Percentiles rank a stretch among this genome's conserved stretches.
Conservation (phyloP, 805 yeast species). For the Yarrowia phangngaensis region DNA sequence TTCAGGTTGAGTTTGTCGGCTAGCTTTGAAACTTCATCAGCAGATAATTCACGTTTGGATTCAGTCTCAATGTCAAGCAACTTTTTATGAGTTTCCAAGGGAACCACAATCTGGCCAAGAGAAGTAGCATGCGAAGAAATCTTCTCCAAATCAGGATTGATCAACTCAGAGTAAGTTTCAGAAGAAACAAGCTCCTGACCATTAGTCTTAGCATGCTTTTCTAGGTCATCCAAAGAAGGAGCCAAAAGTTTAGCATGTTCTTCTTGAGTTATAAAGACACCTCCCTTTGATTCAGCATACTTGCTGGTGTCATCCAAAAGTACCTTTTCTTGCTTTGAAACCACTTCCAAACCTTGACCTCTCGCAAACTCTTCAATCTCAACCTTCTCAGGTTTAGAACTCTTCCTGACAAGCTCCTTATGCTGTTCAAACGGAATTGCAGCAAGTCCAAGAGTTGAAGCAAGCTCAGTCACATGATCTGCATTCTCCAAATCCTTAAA, state of each 20-base stretch:
- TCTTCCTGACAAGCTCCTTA: conserved; percentile 32
- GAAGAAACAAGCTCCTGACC: conserved; percentile 24
- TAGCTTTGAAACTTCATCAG: conserved; percentile 17
- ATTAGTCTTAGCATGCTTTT: conserved; percentile 11
- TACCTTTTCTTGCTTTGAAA: not conserved
- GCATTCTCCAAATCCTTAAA: conserved; percentile 1
- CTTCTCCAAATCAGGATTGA: not conserved
- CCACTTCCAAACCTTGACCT: conserved; percentile 30
- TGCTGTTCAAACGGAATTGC: conserved; percentile 27
- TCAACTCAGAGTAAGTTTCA: conserved; percentile 26
- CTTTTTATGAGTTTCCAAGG: conserved; percentile 27
- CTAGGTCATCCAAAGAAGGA: conserved; percentile 32
- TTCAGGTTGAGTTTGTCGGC: conserved; percentile 4
- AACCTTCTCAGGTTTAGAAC: conserved; percentile 26
- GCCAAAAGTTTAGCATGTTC: not conserved
- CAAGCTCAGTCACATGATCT: conserved; percentile 28
- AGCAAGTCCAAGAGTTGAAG: conserved; percentile 29
- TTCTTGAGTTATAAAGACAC: not conserved
- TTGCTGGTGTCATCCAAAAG: conserved; percentile 28
- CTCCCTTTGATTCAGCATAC: conserved; percentile 10
- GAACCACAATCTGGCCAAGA: conserved; percentile 29
- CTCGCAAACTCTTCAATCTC: conserved; percentile 30
- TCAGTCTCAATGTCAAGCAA: not conserved
- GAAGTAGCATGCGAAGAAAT: not conserved
- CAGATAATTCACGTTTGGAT: conserved; percentile 3